A percentile compares a stretch with the other conserved stretches of the same genome.
Evolutionary conservation across 192 early-diverging fungal species (phyloP).

Genomic region (Chytriomyces sp.): DNA sequence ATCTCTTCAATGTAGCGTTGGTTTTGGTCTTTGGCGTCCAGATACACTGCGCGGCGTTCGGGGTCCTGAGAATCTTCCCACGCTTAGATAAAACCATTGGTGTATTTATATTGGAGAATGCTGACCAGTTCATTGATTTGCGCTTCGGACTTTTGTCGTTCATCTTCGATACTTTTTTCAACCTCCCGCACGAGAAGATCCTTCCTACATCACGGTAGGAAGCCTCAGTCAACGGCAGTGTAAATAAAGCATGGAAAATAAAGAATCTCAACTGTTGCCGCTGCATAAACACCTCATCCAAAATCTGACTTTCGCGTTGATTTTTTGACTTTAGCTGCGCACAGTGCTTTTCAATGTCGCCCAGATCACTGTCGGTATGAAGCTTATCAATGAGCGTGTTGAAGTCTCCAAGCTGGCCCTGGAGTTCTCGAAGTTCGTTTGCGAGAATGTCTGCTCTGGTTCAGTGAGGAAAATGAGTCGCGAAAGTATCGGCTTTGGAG

Average conservation of each 20-base stretch:
- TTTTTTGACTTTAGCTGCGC: slow-evolving; percentile 58
- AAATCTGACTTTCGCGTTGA: slow-evolving; percentile 42
- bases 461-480: neutral
- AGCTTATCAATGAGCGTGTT: slow-evolving; percentile 64
- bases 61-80: slow-evolving; percentile 38
- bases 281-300: slow-evolving; percentile 60
- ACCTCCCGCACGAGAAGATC: slow-evolving; percentile 54
- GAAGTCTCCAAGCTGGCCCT: slow-evolving; percentile 61
- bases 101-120: neutral
- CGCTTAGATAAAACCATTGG: too few species aligned
- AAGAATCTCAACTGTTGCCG: slow-evolving; percentile 50
- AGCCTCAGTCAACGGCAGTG: neutral
- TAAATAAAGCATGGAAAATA: neutral
- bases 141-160: slow-evolving; percentile 49
- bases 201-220: slow-evolving; percentile 33
- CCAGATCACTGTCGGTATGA: slow-evolving; percentile 62
- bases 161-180: slow-evolving; percentile 57
- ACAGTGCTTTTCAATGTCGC: slow-evolving; percentile 59
- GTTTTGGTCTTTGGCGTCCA: slow-evolving; percentile 51
- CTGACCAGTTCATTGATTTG: slow-evolving; percentile 54
- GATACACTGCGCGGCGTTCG: slow-evolving; percentile 41
- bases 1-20: slow-evolving; percentile 44
- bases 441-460: slow-evolving; percentile 57
- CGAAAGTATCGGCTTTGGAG: neutral
- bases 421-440: slow-evolving; percentile 59